Percentiles rank a stretch among this genome's conserved stretches.
Evolutionary conservation across 2,329 filamentous ascomycete genomes (phyloP).

Genomic region (Ascochyta koolunga): DNA sequence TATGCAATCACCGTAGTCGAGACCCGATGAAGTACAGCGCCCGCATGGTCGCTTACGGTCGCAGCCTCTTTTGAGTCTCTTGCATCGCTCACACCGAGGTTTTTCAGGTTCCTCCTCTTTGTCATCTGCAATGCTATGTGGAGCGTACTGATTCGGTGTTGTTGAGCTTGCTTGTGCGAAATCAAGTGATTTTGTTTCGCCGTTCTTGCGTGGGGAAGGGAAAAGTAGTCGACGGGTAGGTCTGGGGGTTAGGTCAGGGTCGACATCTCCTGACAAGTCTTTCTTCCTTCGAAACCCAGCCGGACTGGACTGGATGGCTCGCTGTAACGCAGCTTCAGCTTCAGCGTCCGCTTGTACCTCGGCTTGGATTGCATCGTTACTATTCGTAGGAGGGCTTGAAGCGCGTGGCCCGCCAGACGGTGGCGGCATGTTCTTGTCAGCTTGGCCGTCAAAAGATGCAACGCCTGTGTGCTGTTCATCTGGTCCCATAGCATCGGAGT

Average conservation of each 20-base stretch:
- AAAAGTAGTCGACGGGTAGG: constrained; percentile 76
- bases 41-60: constrained; percentile 36
- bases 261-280: constrained; percentile 57
- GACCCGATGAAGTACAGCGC: constrained; percentile 28
- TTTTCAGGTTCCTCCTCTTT: constrained; percentile 25
- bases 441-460: constrained; percentile 16
- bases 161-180: constrained; percentile 47
- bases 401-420: constrained; percentile 9
- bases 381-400: background rate
- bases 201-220: constrained; percentile 73
- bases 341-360: constrained; percentile 20
- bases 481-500: constrained; percentile 30
- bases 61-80: constrained; percentile 29
- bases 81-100: constrained; percentile 34
- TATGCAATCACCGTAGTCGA: constrained; percentile 30
- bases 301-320: constrained; percentile 68
- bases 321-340: constrained; percentile 52
- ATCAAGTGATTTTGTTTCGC: constrained; percentile 65
- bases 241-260: constrained; percentile 60
- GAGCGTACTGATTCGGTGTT: background rate
- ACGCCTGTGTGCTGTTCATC: constrained; percentile 18
- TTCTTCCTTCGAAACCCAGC: constrained; percentile 57
- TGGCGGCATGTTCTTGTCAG: constrained; percentile 21
- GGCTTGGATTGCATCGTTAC: background rate
- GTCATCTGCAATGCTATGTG: constrained; percentile 6